phyloP scores from a whole-genome alignment of 225 moss, liverwort and hornwort species.

The Pleurozium schreberi region DNA sequence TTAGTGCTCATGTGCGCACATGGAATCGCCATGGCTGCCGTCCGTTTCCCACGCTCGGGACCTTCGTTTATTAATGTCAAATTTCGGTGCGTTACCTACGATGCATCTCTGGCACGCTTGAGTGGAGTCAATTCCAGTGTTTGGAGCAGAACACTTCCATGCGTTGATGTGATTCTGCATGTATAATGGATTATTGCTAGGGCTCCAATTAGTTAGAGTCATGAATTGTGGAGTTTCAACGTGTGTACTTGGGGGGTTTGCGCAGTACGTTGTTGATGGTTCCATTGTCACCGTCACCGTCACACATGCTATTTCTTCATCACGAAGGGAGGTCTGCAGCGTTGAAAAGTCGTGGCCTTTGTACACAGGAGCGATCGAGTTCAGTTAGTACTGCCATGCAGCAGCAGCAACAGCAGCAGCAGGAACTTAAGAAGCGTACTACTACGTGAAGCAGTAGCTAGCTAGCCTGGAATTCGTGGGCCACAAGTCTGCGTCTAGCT shows the following conservation, averaged over 20 bases:
- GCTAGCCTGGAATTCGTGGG: constrained; percentile 9
- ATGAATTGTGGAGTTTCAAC: not conserved
- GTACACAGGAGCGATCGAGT: not conserved
- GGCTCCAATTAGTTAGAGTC: not conserved
- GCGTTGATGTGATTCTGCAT: not conserved
- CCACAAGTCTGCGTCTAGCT: not conserved
- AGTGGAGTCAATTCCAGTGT: not conserved
- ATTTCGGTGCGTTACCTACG: constrained; percentile 6
- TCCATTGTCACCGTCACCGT: constrained; percentile 20
- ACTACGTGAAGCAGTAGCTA: not conserved
- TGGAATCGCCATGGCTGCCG: not conserved
- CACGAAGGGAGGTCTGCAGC: constrained; percentile 7
- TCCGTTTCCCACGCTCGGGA: constrained; percentile 8
- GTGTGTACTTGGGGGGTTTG: not conserved
- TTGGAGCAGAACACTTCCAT: not conserved
- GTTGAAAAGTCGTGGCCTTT: constrained; percentile 10
- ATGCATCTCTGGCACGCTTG: not conserved
- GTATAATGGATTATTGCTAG: not conserved
- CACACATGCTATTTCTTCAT: constrained; percentile 2
- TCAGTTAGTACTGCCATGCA: not conserved
- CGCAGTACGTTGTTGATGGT: not conserved
- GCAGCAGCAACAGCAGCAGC: too few species aligned
- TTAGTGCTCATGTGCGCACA: constrained; percentile 13
- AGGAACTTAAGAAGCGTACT: not conserved
- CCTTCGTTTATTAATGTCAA: not conserved